A percentile compares a stretch with the other conserved stretches of the same genome.
phyloP scores from a whole-genome alignment of 116 monocot species.

The Phalaenopsis hybrid region DNA sequence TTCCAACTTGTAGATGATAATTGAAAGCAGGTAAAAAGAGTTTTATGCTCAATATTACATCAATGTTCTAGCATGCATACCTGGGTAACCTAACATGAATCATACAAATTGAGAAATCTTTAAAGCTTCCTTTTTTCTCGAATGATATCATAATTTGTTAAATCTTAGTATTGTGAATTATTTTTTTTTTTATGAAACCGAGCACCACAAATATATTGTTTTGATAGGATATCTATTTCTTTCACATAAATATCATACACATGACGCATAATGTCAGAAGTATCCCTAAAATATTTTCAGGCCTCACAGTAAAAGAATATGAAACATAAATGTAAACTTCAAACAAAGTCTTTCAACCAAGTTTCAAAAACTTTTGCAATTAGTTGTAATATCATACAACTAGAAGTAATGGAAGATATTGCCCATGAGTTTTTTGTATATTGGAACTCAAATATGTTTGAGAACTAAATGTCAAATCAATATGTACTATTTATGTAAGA shows the following conservation, averaged over 20 bases:
- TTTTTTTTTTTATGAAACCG: background rate
- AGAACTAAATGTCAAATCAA: conserved; percentile 15
- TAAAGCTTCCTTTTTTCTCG: background rate
- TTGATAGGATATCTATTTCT: background rate
- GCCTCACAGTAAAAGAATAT: background rate
- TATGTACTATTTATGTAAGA: conserved; percentile 17
- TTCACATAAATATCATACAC: background rate
- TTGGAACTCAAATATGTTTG: conserved; percentile 29
- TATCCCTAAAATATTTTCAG: background rate
- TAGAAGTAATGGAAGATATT: conserved; percentile 43
- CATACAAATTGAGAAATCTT: background rate
- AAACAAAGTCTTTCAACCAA: background rate
- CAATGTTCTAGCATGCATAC: no score
- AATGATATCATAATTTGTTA: background rate
- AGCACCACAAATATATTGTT: background rate
- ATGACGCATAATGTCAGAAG: background rate
- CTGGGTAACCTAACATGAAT: background rate
- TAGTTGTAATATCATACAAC: background rate
- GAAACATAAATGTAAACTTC: background rate
- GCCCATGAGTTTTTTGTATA: conserved; percentile 33
- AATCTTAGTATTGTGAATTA: background rate
- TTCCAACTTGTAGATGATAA: background rate
- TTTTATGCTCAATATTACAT: no score
- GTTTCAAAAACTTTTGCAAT: background rate
- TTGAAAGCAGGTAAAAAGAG: background rate